Base-by-base conservation (phyloP, 805 yeast species). In the Limtongia smithiae region DNA sequence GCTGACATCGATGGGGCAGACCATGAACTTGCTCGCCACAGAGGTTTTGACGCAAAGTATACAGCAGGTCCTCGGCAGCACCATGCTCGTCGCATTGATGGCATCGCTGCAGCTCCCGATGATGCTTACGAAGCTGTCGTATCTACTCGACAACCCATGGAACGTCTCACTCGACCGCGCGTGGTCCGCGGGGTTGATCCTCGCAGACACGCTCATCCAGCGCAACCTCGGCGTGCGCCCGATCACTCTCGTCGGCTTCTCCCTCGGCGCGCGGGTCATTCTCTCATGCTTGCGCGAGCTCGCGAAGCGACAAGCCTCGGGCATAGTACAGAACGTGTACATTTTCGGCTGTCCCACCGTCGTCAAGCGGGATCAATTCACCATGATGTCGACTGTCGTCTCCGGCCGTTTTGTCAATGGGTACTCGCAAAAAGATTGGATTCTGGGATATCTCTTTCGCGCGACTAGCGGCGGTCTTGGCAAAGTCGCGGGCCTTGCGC, bases 111-210 rank as follows among this genome's bases (percentile, higher is more conserved):
- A 91, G 65, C 72, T 86, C 53, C 98, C 98, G 0, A 83, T 93
- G 90, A 83, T 85, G 58, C 73, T 93, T 33, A 81, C 97, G 0
- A 93, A 93, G 62, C 72, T 93, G 36, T 84, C 95, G 2, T 93
- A 93, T 59, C 69, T 93, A 25, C 74, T 93, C 24, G 98, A 93
- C 62, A 93, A 93, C 62, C 98, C 98, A 0, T 93, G 98, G 98
- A 91, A 84, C 63, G 97, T 93, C 4, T 90, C 97, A 0, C 71
- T 93, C 50, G 97, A 91, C 66, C 76, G 98, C 51, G 98, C 98
- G 0, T 91, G 97, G 97, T 77, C 89, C 37, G 95, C 97, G 0
- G 98, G 98, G 3, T 39, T 48, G 27, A 81, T 93, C 38, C 68
- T 93, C 44, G 97, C 98, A 0, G 97, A 93, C 65, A 88, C 96